Conservation (phyloP, 1,284 basidiomycete species). For the Malassezia restricta region DNA sequence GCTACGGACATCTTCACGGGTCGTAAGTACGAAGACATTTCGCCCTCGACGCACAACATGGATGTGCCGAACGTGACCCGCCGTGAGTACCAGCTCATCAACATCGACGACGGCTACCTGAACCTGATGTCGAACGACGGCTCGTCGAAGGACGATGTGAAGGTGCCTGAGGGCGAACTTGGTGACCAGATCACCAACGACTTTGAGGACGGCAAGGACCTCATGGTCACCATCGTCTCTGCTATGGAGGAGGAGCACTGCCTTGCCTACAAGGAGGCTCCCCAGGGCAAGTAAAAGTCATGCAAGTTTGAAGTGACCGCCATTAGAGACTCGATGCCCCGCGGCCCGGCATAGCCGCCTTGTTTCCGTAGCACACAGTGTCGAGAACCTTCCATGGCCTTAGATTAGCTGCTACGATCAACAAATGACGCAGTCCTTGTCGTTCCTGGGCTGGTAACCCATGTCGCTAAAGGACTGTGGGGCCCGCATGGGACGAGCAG, state of each 20-base stretch:
- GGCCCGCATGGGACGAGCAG: slow-evolving; percentile 12
- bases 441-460: slow-evolving; percentile 65
- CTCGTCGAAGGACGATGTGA: slow-evolving; percentile 82
- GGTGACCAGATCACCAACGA: slow-evolving; percentile 62
- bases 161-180: slow-evolving; percentile 72
- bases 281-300: slow-evolving; percentile 36
- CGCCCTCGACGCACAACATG: slow-evolving; percentile 96
- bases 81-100: slow-evolving; percentile 80
- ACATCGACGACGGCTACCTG: slow-evolving; percentile 59
- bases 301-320: not conserved
- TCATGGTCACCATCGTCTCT: slow-evolving; percentile 69
- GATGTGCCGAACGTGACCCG: slow-evolving; percentile 90
- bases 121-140: slow-evolving; percentile 86
- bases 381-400: not conserved
- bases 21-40: slow-evolving; percentile 69
- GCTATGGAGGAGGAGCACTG: slow-evolving; percentile 89
- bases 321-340: no score
- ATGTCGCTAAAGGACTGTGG: slow-evolving; percentile 82
- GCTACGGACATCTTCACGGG: slow-evolving; percentile 63
- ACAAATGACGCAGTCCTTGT: slow-evolving; percentile 56
- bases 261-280: slow-evolving; percentile 54
- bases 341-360: no score
- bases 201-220: slow-evolving; percentile 78
- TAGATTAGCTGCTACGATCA: not conserved
- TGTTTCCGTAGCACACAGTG: not conserved